phyloP scores from a whole-genome alignment of 2,329 filamentous ascomycete species.

The Microcyclosporella mali region DNA sequence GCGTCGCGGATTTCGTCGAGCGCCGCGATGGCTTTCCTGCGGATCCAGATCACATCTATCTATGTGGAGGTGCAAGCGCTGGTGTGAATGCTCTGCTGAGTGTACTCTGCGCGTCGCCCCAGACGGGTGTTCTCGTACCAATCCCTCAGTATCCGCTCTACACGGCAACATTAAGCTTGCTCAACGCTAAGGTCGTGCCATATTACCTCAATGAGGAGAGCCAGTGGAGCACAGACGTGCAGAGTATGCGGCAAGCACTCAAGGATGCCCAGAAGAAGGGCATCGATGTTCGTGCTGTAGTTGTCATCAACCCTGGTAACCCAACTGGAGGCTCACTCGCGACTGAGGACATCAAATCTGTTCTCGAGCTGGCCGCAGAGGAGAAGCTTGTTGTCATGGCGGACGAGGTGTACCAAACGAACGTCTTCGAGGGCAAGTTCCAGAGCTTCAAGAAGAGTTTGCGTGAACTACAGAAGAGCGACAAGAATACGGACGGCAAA shows the following conservation, averaged over 20 bases:
- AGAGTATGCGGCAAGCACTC: conserved; percentile 67
- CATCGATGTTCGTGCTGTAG: conserved; percentile 83
- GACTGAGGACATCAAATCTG: conserved; percentile 69
- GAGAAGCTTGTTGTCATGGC: conserved; percentile 85
- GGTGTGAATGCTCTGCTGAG: conserved; percentile 92
- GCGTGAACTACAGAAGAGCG: conserved; percentile 65
- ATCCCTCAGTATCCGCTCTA: conserved; percentile 98
- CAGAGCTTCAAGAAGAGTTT: conserved; percentile 90
- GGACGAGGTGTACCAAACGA: conserved; percentile 98
- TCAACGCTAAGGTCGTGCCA: conserved; percentile 81
- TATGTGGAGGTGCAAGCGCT: conserved; percentile 84
- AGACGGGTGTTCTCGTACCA: conserved; percentile 81
- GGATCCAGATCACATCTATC: conserved; percentile 74
- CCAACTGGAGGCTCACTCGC: conserved; percentile 85
- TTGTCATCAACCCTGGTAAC: conserved; percentile 98
- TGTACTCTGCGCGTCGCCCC: conserved; percentile 71
- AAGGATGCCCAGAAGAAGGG: conserved; percentile 66
- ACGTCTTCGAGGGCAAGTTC: conserved; percentile 92
- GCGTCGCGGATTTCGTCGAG: conserved; percentile 88
- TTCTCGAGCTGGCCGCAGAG: conserved; percentile 80
- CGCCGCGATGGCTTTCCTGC: conserved; percentile 80
- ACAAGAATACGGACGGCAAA: conserved; percentile 58
- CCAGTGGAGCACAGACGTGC: conserved; percentile 81
- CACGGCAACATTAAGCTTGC: conserved; percentile 80
- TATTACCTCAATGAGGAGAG: conserved; percentile 87